Evolutionary conservation across 352 stramenopile species (phyloP).

Genomic region (Globisporangium heterothallicum): DNA sequence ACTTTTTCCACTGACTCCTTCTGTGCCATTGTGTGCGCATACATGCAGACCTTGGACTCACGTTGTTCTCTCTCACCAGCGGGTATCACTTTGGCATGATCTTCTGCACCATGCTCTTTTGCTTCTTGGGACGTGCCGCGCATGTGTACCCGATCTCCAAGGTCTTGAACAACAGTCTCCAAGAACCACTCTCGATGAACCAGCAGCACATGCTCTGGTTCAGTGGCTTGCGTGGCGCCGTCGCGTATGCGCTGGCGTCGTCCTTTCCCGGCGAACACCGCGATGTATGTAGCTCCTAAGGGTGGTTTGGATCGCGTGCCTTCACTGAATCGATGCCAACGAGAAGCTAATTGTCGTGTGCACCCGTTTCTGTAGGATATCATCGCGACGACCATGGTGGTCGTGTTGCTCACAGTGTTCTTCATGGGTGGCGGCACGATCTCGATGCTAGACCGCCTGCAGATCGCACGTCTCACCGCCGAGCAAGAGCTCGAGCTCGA

Average conservation of each 20-base stretch:
- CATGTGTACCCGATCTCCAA: slow-evolving; percentile 86
- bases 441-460: slow-evolving; percentile 74
- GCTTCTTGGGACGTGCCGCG: slow-evolving; percentile 70
- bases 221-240: slow-evolving; percentile 88
- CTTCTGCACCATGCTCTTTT: slow-evolving; percentile 80
- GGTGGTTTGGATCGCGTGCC: not conserved
- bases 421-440: slow-evolving; percentile 88
- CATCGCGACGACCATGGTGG: slow-evolving; percentile 85
- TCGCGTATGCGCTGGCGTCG: slow-evolving; percentile 89
- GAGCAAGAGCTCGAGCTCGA: slow-evolving; percentile 68
- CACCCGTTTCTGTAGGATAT: slow-evolving; percentile 40
- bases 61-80: slow-evolving; percentile 75
- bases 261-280: slow-evolving; percentile 82
- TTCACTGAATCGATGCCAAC: not conserved
- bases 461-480: slow-evolving; percentile 77
- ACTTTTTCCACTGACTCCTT: not conserved
- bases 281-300: slow-evolving; percentile 20
- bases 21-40: not conserved
- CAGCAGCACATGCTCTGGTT: slow-evolving; percentile 94
- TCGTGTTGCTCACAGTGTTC: slow-evolving; percentile 91
- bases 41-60: slow-evolving; percentile 82
- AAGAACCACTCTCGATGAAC: slow-evolving; percentile 68
- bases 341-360: no score
- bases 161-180: slow-evolving; percentile 52
- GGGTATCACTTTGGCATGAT: slow-evolving; percentile 81